Base-by-base conservation (phyloP, 2,329 filamentous ascomycete genomes). In the Bipolaris gigantea region DNA sequence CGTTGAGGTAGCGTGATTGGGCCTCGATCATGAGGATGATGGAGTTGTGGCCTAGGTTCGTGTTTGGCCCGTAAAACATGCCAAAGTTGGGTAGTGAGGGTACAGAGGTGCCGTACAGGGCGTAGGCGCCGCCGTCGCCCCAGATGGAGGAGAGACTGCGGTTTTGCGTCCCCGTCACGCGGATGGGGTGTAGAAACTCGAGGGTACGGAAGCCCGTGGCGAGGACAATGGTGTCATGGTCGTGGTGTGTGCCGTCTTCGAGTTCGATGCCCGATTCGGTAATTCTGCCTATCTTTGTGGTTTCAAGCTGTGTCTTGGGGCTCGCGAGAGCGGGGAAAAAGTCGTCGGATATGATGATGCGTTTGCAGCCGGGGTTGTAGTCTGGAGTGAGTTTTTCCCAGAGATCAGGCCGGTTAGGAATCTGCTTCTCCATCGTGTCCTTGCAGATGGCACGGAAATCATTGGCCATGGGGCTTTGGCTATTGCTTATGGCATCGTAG, bases 1-100 rank as follows among this genome's bases (percentile, higher is more conserved):
- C 73, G 54, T 78, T 81, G 52, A 85, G 77, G 62, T 85, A 85
- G 2, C 79, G 76, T 3, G 74, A 77, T 60, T 85, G 83, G 2
- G 82, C 78, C 63, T 85, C 83, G 56, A 85, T 83, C 82, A 85
- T 85, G n/a, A 85, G 73, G 58, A 85, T 81, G 60, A 85, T 85
- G 49, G 75, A 79, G 56, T 83, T 84, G 64, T 83, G 80, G 0
- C 80, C 83, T 50, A 80, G 72, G 16, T 75, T 75, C 2, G 81
- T 84, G 65, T 84, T 85, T 3, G 81, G 83, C 0, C 83, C 83
- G 65, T 84, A 85, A 45, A 85, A 74, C 76, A 84, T 81, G 42
- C 74, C 80, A 57, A 84, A 84, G 54, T 84, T 84, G 1, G 81
- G 81, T 44, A 84, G 71, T 5, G 74, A 73, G 48, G 81, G 78